Percentiles rank a stretch among this genome's conserved stretches.
These are phyloP conservation scores for Phytophthora crassamura DNA, from an alignment of 352 stramenopile species.

Conservation along the genomic window DNA sequence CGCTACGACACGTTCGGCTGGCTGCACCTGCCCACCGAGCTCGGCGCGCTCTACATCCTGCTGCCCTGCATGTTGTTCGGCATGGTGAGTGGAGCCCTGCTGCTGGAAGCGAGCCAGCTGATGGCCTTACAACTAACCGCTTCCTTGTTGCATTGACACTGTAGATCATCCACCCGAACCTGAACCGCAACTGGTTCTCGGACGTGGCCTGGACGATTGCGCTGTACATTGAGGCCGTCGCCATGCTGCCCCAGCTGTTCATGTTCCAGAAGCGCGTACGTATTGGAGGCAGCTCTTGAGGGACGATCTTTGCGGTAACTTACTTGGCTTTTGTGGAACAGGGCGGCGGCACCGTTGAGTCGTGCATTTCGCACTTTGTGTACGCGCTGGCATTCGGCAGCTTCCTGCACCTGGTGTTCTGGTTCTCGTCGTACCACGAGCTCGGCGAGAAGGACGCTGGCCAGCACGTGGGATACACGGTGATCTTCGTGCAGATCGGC, in stretches of 20 bases:
- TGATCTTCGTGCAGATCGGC: conserved; percentile 97
- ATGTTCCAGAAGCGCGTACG: conserved; percentile 98
- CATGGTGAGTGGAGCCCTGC: conserved; percentile 55
- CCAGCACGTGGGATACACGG: conserved; percentile 93
- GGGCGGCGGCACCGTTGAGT: conserved; percentile 94
- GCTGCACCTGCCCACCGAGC: conserved; percentile 85
- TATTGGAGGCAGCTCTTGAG: conserved; percentile 5
- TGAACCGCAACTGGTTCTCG: conserved; percentile 98
- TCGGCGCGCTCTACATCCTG: conserved; percentile 86
- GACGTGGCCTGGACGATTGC: conserved; percentile 98
- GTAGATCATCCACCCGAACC: conserved; percentile 94
- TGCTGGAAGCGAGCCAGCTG: background rate
- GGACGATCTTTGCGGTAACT: background rate
- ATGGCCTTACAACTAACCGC: background rate
- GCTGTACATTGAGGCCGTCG: conserved; percentile 96
- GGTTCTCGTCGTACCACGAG: conserved; percentile 99
- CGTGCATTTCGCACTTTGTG: conserved; percentile 97
- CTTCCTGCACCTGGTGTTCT: conserved; percentile 98
- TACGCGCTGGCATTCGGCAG: conserved; percentile 95
- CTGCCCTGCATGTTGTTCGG: conserved; percentile 89
- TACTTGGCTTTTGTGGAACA: conserved; percentile 24
- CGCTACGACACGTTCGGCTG: conserved; percentile 96
- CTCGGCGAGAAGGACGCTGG: conserved; percentile 93
- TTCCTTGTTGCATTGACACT: background rate
- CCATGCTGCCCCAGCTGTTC: conserved; percentile 98